phyloP scores from a whole-genome alignment of 148 eudicot species.

The Cornus suecica region DNA sequence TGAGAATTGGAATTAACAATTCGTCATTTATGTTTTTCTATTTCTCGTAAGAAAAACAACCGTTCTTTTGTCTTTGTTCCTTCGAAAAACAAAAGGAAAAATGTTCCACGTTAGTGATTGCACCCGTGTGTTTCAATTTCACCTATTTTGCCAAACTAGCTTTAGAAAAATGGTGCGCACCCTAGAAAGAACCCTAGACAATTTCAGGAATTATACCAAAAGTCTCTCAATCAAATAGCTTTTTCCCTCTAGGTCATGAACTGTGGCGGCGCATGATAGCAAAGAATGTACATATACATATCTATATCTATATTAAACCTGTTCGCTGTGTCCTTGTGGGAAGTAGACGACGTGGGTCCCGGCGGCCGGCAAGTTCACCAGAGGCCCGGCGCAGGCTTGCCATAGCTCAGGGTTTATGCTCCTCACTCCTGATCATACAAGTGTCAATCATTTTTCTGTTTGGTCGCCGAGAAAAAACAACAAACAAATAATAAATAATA shows the following conservation, averaged over 20 bases:
- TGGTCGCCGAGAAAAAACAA: conserved; percentile 4
- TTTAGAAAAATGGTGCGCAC: neutral
- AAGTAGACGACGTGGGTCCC: conserved; percentile 97
- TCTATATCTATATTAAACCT: conserved; percentile 35
- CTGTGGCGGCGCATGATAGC: conserved; percentile 11
- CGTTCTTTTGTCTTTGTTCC: too few species aligned
- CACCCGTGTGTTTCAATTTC: too few species aligned
- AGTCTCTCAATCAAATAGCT: too few species aligned
- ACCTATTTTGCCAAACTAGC: neutral
- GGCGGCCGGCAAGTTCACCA: conserved; percentile 86
- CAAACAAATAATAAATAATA: neutral
- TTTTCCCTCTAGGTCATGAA: too few species aligned
- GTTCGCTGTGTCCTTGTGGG: conserved; percentile 98
- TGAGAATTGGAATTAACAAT: too few species aligned
- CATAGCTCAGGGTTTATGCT: conserved; percentile 81
- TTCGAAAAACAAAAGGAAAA: too few species aligned
- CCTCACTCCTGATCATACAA: conserved; percentile 52
- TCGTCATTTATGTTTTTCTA: too few species aligned
- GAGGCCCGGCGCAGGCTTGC: conserved; percentile 99
- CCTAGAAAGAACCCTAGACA: conserved; percentile 2
- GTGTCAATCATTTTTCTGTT: conserved; percentile 14
- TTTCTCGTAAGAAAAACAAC: too few species aligned
- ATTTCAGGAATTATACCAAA: neutral
- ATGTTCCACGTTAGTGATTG: too few species aligned
- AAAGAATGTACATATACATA: neutral